phyloP scores from a whole-genome alignment of 305 asterid species.

The Fraxinus dipetala region DNA sequence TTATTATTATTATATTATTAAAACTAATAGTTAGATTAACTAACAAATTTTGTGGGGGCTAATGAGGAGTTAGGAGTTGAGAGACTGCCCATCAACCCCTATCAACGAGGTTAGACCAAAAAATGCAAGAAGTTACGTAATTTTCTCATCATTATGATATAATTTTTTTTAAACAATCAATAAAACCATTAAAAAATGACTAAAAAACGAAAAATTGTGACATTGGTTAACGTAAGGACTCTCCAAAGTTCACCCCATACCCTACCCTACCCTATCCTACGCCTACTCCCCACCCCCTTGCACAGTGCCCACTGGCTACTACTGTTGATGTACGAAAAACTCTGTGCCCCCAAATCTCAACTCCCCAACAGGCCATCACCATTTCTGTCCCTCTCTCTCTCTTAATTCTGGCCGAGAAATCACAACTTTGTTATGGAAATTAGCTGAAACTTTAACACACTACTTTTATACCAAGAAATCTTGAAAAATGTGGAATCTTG shows the following conservation, averaged over 20 bases:
- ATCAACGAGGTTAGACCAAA: not conserved
- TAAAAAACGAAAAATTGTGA: conserved; percentile 18
- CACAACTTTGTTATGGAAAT: conserved; percentile 13
- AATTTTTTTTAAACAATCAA: not conserved
- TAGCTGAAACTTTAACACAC: conserved; percentile 2
- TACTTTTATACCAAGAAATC: conserved; percentile 15
- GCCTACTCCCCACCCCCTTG: not conserved
- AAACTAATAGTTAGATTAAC: conserved; percentile 18
- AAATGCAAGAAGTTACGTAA: not conserved
- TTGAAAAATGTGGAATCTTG: conserved; percentile 38
- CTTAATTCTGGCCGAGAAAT: conserved; percentile 27
- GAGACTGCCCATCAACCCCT: not conserved
- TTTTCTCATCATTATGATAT: not conserved
- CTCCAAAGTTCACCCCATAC: conserved; percentile 36
- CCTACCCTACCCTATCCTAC: not conserved
- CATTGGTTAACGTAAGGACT: conserved; percentile 42
- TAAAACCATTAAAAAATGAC: not conserved
- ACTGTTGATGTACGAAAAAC: conserved; percentile 33
- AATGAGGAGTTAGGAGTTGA: not conserved
- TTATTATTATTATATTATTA: not conserved
- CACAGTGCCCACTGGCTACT: conserved; percentile 13
- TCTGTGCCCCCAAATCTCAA: conserved; percentile 48
- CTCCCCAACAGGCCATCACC: conserved; percentile 9
- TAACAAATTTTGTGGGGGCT: not conserved
- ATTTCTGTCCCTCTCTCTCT: conserved; percentile 23